Base-by-base conservation (phyloP, 83 land plant species). In the Thuja plicata region DNA sequence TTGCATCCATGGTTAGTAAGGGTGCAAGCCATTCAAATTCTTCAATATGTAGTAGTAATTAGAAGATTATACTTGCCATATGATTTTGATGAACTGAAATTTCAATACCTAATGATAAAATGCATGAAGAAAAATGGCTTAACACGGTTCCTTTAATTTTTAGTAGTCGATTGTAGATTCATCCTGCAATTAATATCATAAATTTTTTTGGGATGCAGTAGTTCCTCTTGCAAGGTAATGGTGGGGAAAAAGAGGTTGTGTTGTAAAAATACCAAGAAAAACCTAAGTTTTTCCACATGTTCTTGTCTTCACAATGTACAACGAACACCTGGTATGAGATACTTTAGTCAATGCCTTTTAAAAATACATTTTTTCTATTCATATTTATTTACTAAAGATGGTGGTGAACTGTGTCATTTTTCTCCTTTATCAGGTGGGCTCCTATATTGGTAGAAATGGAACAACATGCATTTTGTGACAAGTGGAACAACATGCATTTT, bases 1-100 rank as follows among this genome's bases (percentile, higher is more conserved):
- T 95, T 5, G 92, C 92, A 45, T 84, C 96, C 7, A 93, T 92
- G 96, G 96, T 89, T 57, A 16, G 52, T 92, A 52, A 57, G 24
- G 62, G 17, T 38, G 19, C 37, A 13, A 16, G 13, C n/a, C 0
- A 85, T 1, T 37, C 87, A 57, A 38, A 37, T 34, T 13, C 54
- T 27, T 57, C 5, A 87, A 30, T n/a, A n/a, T n/a, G n/a, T n/a
- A n/a, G n/a, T n/a, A n/a, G n/a, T n/a, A n/a, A n/a, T n/a, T n/a
- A n/a, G 76, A 30, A 1, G 79, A 77, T 46, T 41, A 84, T 24
- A 48, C 60, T 54, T 85, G 40, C 21, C 35, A 80, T 1, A 88
- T 83, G 11, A 12, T 87, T 45, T 35, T 88, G 60, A 37, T n/a
- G 46, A 48, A 37, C 85, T 90, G 83, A 62, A 91, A 54, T 77